Evolutionary conservation across 1,284 basidiomycete species (phyloP).

Genomic region (Malassezia sympodialis): DNA sequence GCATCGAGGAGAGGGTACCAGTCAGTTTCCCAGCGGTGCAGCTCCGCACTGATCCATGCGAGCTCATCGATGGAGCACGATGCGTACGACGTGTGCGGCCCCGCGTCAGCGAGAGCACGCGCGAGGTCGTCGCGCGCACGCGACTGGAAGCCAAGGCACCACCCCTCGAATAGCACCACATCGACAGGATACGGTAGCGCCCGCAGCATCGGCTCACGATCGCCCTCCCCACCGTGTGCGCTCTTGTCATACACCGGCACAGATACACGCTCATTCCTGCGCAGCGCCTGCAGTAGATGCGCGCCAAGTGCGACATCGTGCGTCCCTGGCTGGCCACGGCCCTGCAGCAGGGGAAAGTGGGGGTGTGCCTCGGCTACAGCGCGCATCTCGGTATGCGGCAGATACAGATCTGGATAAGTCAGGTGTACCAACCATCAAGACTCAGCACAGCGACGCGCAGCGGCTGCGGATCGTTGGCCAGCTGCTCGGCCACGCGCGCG

Average conservation of each 20-base stretch:
- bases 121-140: conserved; percentile 45
- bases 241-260: conserved; percentile 83
- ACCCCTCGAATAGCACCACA: conserved; percentile 70
- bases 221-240: conserved; percentile 65
- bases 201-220: conserved; percentile 56
- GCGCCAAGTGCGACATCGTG: conserved; percentile 65
- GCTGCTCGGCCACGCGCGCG: conserved; percentile 51
- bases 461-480: conserved; percentile 52
- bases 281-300: conserved; percentile 54
- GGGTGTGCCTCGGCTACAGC: conserved; percentile 56
- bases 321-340: conserved; percentile 75
- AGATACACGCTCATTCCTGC: conserved; percentile 48
- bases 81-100: conserved; percentile 27
- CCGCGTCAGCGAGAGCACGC: conserved; percentile 23
- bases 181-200: conserved; percentile 56
- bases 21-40: conserved; percentile 55
- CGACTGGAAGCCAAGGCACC: conserved; percentile 52
- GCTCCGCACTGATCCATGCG: conserved; percentile 56
- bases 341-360: conserved; percentile 60
- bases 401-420: conserved; percentile 60
- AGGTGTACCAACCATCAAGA: conserved; percentile 53
- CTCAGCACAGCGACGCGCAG: conserved; percentile 62
- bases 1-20: conserved; percentile 62
- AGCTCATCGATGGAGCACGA: conserved; percentile 52
- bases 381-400: conserved; percentile 58